phyloP scores from a whole-genome alignment of 768 basidiomycete species.

The Pisolithus sp. region DNA sequence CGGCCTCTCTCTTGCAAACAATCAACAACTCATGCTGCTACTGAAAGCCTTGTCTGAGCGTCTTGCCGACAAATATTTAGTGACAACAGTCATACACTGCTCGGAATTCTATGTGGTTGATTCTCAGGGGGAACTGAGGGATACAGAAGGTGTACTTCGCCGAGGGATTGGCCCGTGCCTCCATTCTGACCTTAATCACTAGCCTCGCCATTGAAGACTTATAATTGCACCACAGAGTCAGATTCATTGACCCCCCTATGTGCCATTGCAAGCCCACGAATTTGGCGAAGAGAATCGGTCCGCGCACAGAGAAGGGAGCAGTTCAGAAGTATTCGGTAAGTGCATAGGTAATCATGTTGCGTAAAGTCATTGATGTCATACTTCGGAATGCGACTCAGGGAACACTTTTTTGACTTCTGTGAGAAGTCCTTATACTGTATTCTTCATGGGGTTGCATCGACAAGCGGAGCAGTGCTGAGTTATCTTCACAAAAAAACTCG shows the following conservation, averaged over 20 bases:
- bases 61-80: background rate
- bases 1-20: background rate
- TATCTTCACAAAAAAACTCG: slow-evolving; percentile 9
- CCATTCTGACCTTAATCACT: background rate
- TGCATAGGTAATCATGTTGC: no score
- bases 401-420: no score
- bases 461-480: no score
- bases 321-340: background rate
- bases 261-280: background rate
- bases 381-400: no score
- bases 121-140: background rate
- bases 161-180: background rate
- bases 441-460: no score
- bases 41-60: background rate
- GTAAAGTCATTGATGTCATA: no score
- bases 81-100: background rate
- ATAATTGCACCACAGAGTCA: background rate
- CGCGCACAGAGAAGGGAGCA: background rate
- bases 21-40: background rate
- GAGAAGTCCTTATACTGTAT: no score
- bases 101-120: background rate
- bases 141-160: background rate
- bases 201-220: background rate
- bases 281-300: background rate
- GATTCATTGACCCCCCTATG: background rate